Base-by-base conservation (phyloP, 2,329 filamentous ascomycete species). In the Teratosphaeria epicoccoides region DNA sequence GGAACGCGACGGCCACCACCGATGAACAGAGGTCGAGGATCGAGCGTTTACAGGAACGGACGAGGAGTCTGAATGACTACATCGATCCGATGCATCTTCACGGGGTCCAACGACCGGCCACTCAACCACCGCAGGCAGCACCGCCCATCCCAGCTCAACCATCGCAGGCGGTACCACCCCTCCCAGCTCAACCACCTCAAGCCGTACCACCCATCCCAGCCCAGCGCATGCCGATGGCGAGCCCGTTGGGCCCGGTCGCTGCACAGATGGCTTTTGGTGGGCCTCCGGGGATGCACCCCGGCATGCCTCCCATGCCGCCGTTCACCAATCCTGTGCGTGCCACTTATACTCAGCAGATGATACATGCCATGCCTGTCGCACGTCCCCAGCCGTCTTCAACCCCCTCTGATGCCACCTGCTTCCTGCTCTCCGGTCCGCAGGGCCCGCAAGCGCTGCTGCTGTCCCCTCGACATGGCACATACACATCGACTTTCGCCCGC, bases 371-470 rank as follows among this genome's bases (percentile, higher is more conserved):
- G 44, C 23, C 44, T 17, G 20, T 46, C 20, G 25, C 44, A 4
- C 23, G 44, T 3, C 20, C 61, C 43, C 59, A 63, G 43, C 60
- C 52, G 40, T 14, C 26, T 29, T 26, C 55, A 14, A 45, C 23
- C 45, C 20, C 63, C 20, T 57, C 60, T 20, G 58, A 71, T 24
- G 57, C 61, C 5, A 61, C 61, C 1, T 63, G 62, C 33, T 76
- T 74, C 54, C 60, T 76, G 6, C 63, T 76, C 10, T 73, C 71
- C 1, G 71, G 70, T 5, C 71, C 73, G 10, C 60, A 62, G 33
- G 74, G 74, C 1, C 73, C 71, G 25, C 69, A 74, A 51, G 72
- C 70, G 7, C 55, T 76, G 10, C 57, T 76, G 1, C 66, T 71
- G 43, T 68, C 72, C 5, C 70, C 71, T 11, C 55, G 64, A 23